Conservation (phyloP, 2,329 filamentous ascomycete species). For the Drechmeria coniospora region DNA sequence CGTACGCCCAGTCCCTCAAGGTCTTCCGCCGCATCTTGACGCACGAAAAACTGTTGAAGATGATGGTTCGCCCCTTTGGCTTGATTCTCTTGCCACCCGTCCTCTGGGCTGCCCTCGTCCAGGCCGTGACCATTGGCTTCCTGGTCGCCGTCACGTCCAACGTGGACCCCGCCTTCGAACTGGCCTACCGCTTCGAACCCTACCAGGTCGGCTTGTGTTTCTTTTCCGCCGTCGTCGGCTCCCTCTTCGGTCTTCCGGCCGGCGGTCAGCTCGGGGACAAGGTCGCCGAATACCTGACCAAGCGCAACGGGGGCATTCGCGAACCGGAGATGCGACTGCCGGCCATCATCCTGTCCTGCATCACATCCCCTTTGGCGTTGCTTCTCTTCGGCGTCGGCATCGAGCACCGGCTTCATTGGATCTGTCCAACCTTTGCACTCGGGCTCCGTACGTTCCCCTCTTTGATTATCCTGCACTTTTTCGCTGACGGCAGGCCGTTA, state of each 20-base stretch:
- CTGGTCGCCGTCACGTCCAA: conserved; percentile 39
- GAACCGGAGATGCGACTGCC: conserved; percentile 46
- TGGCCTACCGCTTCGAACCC: conserved; percentile 26
- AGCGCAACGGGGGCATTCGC: conserved; percentile 37
- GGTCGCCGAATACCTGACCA: conserved; percentile 32
- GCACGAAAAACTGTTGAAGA: conserved; percentile 27
- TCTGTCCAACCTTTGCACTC: conserved; percentile 37
- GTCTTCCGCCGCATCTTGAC: conserved; percentile 28
- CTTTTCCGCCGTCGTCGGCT: conserved; percentile 30
- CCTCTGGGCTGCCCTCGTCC: conserved; percentile 37
- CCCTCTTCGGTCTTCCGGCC: conserved; percentile 30
- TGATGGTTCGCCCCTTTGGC: conserved; percentile 33
- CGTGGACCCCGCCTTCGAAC: conserved; percentile 25
- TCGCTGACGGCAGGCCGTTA: conserved; percentile 8
- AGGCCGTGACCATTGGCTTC: conserved; percentile 40
- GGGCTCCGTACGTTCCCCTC: conserved; percentile 28
- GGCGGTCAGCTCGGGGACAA: conserved; percentile 33
- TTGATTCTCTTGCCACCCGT: conserved; percentile 35
- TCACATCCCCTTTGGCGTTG: conserved; percentile 31
- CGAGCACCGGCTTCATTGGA: conserved; percentile 33
- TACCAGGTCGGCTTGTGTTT: conserved; percentile 37
- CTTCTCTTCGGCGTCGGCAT: conserved; percentile 33
- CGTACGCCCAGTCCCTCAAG: conserved; percentile 19
- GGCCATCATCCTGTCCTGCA: conserved; percentile 31
- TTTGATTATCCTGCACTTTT: neutral